phyloP scores from a whole-genome alignment of 495 filamentous ascomycete species.

The Choiromyces venosus region DNA sequence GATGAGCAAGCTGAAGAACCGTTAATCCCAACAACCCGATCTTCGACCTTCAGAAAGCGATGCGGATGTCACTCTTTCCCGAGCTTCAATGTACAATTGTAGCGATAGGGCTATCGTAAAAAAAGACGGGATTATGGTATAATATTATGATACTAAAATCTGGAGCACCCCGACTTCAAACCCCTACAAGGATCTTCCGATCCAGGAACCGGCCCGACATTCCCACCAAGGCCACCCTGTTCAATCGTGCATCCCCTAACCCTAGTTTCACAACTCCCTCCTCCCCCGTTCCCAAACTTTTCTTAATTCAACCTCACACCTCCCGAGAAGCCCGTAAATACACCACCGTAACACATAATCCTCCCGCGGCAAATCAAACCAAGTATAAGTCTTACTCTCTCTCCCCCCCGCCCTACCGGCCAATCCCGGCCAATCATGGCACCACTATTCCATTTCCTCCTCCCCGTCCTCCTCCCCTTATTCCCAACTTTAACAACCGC shows the following conservation, averaged over 20 bases:
- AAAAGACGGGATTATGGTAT: background rate
- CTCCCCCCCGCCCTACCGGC: background rate
- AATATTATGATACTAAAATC: background rate
- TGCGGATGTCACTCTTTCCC: background rate
- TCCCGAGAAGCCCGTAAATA: background rate
- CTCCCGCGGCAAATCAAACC: background rate
- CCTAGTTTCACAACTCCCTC: background rate
- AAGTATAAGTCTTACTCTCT: background rate
- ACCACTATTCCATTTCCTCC: background rate
- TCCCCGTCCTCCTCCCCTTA: constrained; percentile 42
- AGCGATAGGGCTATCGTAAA: background rate
- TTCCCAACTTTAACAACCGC: constrained; percentile 47
- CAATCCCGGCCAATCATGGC: background rate
- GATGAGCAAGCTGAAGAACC: too few relatives aligned
- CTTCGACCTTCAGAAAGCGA: background rate
- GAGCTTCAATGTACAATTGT: background rate
- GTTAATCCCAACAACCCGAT: background rate
- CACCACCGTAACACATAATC: background rate
- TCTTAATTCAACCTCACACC: background rate
- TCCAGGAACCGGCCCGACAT: background rate
- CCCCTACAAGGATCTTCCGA: background rate
- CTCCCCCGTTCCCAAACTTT: background rate
- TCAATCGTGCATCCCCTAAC: background rate
- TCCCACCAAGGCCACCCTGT: background rate
- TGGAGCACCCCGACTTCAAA: background rate